phyloP scores from a whole-genome alignment of 768 basidiomycete genomes.

The Coprinellus aureogranulatus region DNA sequence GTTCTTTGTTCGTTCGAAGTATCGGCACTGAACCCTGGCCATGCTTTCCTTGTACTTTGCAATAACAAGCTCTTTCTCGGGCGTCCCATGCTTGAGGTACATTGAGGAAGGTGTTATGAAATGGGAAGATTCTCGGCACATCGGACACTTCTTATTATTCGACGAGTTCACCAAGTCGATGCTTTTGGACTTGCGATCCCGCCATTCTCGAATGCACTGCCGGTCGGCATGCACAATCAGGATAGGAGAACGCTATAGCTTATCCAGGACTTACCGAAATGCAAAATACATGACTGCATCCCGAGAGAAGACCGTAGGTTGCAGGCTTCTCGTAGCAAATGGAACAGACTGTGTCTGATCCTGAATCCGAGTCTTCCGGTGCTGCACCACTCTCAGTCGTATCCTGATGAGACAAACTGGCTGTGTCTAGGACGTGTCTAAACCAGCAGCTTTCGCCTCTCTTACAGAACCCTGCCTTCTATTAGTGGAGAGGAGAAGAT shows the following conservation, averaged over 20 bases:
- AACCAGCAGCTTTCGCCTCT: slow-evolving; percentile 77
- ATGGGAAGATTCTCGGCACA: slow-evolving; percentile 65
- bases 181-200: slow-evolving; percentile 54
- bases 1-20: slow-evolving; percentile 55
- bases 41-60: slow-evolving; percentile 71
- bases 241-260: neutral
- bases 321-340: slow-evolving; percentile 75
- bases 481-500: slow-evolving; percentile 1
- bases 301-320: slow-evolving; percentile 67
- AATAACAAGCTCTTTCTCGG: slow-evolving; percentile 50
- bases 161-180: slow-evolving; percentile 52
- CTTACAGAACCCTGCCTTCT: slow-evolving; percentile 61
- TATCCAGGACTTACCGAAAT: slow-evolving; percentile 45
- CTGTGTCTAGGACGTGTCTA: slow-evolving; percentile 42
- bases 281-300: slow-evolving; percentile 80
- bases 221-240: neutral
- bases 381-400: slow-evolving; percentile 9
- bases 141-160: slow-evolving; percentile 74
- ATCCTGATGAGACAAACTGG: slow-evolving; percentile 11
- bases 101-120: slow-evolving; percentile 74
- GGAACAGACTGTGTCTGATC: slow-evolving; percentile 43
- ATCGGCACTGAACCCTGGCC: slow-evolving; percentile 67
- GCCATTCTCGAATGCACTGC: slow-evolving; percentile 81
- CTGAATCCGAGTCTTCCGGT: slow-evolving; percentile 29
- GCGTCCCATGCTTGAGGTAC: slow-evolving; percentile 55